Evolutionary conservation across 148 eudicot species (phyloP).

Genomic region (Hydrangea macrophylla): DNA sequence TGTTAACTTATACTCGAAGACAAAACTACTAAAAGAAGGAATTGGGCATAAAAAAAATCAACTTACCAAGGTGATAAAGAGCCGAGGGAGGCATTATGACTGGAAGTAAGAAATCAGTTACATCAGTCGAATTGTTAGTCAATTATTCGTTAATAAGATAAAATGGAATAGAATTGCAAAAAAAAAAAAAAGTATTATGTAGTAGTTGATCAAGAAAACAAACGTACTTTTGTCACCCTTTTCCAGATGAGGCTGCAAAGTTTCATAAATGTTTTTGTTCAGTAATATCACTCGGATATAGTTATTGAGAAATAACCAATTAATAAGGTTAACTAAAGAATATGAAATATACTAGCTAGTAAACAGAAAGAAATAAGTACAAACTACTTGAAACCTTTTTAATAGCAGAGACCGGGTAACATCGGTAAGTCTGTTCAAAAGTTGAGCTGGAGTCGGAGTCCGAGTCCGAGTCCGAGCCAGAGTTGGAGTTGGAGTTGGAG

Average conservation of each 20-base stretch:
- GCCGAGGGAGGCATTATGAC: constrained; percentile 35
- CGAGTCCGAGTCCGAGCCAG: too few relatives aligned
- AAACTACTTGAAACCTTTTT: constrained; percentile 12
- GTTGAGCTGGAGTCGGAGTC: background rate
- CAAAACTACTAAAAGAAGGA: constrained; percentile 2
- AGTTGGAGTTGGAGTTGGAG: too few relatives aligned
- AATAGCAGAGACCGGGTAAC: constrained; percentile 25
- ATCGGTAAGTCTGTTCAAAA: constrained; percentile 22
- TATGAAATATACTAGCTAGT: background rate
- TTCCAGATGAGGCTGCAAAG: constrained; percentile 23
- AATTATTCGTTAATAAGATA: background rate
- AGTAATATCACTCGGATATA: background rate
- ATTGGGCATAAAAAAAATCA: background rate
- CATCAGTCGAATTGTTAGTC: background rate
- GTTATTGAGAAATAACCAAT: background rate
- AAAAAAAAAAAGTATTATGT: background rate
- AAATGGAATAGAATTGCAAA: too few relatives aligned
- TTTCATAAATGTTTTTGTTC: background rate
- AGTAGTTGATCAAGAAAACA: background rate
- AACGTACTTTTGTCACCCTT: constrained; percentile 24
- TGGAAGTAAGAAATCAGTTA: constrained; percentile 3
- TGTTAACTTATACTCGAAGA: too few relatives aligned
- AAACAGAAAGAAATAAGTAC: background rate
- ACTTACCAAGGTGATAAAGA: constrained; percentile 27
- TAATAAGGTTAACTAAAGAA: background rate